Percentiles rank a stretch among this genome's conserved stretches.
These are phyloP conservation scores for Aspergillus pseudonomiae DNA, from an alignment of 2,329 filamentous ascomycete genomes.

Conservation along the genomic window DNA sequence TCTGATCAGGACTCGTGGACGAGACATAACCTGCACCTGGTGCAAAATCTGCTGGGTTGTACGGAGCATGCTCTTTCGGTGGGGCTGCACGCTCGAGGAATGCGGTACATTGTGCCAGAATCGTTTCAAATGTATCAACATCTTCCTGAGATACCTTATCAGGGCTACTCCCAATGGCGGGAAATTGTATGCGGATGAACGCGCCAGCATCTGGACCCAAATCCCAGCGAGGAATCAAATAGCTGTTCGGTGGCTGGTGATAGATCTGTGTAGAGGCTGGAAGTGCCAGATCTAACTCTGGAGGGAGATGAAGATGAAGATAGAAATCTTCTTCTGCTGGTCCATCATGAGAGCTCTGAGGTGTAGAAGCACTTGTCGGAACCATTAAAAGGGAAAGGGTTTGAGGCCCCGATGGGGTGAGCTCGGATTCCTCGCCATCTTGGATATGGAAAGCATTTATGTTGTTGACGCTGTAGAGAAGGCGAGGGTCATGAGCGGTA, in stretches of 20 bases:
- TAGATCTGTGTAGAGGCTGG: conserved; percentile 97
- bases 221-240: conserved; percentile 94
- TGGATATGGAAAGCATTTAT: conserved; percentile 90
- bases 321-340: conserved; percentile 88
- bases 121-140: conserved; percentile 94
- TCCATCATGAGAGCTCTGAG: conserved; percentile 55
- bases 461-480: conserved; percentile 64
- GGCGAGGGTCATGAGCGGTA: conserved; percentile 38
- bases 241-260: conserved; percentile 89
- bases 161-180: conserved; percentile 67
- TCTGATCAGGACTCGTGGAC: conserved; percentile 32
- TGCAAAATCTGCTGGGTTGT: conserved; percentile 80
- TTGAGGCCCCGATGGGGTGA: conserved; percentile 85
- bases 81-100: conserved; percentile 84
- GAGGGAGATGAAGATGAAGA: conserved; percentile 89
- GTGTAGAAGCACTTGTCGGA: conserved; percentile 76
- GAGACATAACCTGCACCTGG: conserved; percentile 77
- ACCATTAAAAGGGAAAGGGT: conserved; percentile 95
- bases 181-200: conserved; percentile 93
- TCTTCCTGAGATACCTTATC: conserved; percentile 79
- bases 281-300: conserved; percentile 88
- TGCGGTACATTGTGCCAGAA: conserved; percentile 94
- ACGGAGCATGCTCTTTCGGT: conserved; percentile 53
- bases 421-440: conserved; percentile 78
- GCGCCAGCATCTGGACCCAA: conserved; percentile 83